phyloP scores from a whole-genome alignment of 805 yeast species.

The Blastobotrys mokoenaii region DNA sequence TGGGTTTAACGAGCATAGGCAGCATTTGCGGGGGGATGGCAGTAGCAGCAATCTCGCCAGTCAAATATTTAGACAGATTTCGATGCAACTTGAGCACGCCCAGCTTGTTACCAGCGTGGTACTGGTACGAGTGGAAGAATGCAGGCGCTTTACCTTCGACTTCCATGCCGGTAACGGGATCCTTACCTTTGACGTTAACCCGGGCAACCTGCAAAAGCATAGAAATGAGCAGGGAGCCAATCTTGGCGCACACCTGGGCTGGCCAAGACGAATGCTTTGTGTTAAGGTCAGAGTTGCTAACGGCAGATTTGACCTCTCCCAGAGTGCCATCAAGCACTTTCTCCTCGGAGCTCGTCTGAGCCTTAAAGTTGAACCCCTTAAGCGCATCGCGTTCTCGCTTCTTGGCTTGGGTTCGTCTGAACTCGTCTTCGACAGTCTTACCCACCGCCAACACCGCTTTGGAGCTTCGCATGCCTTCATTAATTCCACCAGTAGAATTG shows the following conservation, averaged over 20 bases:
- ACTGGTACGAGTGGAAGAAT: conserved; percentile 80
- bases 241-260: conserved; percentile 48
- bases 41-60: conserved; percentile 56
- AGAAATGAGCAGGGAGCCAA: conserved; percentile 75
- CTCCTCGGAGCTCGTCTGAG: conserved; percentile 25
- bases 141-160: conserved; percentile 83
- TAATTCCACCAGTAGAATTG: conserved; percentile 63
- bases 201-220: conserved; percentile 74
- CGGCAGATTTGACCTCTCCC: conserved; percentile 29
- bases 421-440: conserved; percentile 76
- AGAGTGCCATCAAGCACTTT: conserved; percentile 31
- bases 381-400: conserved; percentile 31
- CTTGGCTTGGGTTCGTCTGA: conserved; percentile 27
- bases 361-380: conserved; percentile 43
- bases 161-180: conserved; percentile 63
- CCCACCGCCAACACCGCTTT: conserved; percentile 77
- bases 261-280: conserved; percentile 41
- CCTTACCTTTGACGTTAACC: conserved; percentile 68
- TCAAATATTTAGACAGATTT: conserved; percentile 53
- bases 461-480: conserved; percentile 76
- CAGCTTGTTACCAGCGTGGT: conserved; percentile 63
- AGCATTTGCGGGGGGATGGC: conserved; percentile 73
- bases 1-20: conserved; percentile 91
- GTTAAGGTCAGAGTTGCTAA: conserved; percentile 27
- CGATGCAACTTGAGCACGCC: conserved; percentile 78